Conservation (phyloP, 495 filamentous ascomycete genomes). For the Penicillium chermesinum region DNA sequence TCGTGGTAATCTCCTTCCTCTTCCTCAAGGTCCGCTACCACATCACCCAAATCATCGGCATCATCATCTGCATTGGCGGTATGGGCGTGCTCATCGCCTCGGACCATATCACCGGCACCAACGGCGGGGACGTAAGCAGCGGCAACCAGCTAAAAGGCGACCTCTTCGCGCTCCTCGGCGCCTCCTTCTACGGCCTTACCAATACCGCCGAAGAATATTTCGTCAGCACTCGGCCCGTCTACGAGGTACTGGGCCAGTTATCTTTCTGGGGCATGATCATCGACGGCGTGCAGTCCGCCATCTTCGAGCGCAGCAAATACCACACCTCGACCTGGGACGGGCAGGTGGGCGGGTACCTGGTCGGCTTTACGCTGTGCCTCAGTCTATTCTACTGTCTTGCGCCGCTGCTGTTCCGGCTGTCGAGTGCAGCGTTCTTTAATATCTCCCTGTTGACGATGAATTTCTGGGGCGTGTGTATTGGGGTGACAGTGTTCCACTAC, state of each 20-base stretch:
- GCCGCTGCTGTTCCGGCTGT: slow-evolving; percentile 81
- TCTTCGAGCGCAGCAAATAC: slow-evolving; percentile 81
- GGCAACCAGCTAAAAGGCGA: slow-evolving; percentile 81
- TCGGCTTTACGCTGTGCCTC: slow-evolving; percentile 81
- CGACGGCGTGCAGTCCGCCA: slow-evolving; percentile 82
- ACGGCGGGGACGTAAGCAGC: slow-evolving; percentile 53
- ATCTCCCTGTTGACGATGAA: slow-evolving; percentile 90
- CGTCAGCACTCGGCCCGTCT: slow-evolving; percentile 77
- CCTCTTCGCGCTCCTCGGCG: slow-evolving; percentile 81
- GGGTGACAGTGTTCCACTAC: slow-evolving; percentile 76
- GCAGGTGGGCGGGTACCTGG: slow-evolving; percentile 70
- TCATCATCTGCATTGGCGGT: slow-evolving; percentile 85
- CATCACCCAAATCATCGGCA: slow-evolving; percentile 73
- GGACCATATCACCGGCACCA: slow-evolving; percentile 72
- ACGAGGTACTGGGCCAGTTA: slow-evolving; percentile 90
- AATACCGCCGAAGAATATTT: slow-evolving; percentile 94
- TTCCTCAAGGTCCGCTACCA: slow-evolving; percentile 87
- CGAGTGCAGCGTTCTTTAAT: slow-evolving; percentile 92
- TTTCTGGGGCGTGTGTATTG: slow-evolving; percentile 95
- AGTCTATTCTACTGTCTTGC: slow-evolving; percentile 81
- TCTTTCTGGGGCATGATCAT: slow-evolving; percentile 86
- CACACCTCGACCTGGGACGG: slow-evolving; percentile 58
- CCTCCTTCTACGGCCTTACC: slow-evolving; percentile 84
- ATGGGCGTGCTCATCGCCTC: slow-evolving; percentile 84
- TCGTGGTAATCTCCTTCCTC: slow-evolving; percentile 77